phyloP scores from a whole-genome alignment of 257 asterid genomes.

The Solanum pinnatisectum region DNA sequence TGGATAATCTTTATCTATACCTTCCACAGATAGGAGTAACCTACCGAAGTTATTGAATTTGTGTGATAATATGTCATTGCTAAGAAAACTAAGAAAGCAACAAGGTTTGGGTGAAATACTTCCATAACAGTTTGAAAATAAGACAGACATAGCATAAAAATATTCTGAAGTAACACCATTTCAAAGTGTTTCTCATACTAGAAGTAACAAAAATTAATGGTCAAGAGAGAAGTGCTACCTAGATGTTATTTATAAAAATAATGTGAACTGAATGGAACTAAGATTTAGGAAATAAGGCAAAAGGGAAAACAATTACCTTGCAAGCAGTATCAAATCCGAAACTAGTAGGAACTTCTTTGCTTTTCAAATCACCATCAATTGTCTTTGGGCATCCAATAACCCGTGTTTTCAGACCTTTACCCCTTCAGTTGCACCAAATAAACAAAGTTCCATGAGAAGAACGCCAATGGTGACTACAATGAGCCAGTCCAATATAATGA shows the following conservation, averaged over 20 bases:
- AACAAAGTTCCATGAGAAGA: not conserved
- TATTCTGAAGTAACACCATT: not conserved
- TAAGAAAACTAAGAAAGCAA: not conserved
- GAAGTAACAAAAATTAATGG: not conserved
- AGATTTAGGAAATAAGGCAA: not conserved
- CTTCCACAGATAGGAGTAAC: not conserved
- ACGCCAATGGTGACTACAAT: not conserved
- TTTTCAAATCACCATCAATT: constrained; percentile 94
- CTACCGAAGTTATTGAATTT: not conserved
- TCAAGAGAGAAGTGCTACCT: not conserved
- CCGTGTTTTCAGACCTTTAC: constrained; percentile 71
- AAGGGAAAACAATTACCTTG: constrained; percentile 51
- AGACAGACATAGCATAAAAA: not conserved
- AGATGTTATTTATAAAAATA: not conserved
- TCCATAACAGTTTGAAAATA: not conserved
- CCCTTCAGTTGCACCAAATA: constrained; percentile 16
- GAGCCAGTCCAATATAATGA: not conserved
- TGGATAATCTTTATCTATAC: not conserved
- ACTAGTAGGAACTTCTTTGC: constrained; percentile 91
- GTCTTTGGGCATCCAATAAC: constrained; percentile 99
- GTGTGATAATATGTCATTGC: not conserved
- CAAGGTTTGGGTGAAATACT: not conserved
- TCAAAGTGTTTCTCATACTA: not conserved
- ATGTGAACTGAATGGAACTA: not conserved
- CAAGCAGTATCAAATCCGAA: constrained; percentile 99